Base-by-base conservation (phyloP, 495 filamentous ascomycete genomes). In the Penicillium crystallinum region DNA sequence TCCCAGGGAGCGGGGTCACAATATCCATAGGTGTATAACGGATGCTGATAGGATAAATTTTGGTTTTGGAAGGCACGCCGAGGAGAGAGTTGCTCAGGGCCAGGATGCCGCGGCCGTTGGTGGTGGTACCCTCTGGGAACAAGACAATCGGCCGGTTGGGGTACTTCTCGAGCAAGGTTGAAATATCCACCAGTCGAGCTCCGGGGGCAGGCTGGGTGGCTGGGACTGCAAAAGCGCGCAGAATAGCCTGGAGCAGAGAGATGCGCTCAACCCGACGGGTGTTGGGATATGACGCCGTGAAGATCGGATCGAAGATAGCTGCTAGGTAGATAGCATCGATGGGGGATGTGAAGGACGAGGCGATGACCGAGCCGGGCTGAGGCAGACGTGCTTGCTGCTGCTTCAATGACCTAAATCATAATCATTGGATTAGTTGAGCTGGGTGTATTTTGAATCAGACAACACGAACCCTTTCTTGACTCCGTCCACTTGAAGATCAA, bases 301-400 rank as follows among this genome's bases (percentile, higher is more conserved):
- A 97, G 66, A 99, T 77, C 17, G 91, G 91, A 68, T 95, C 89
- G 73, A 97, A 98, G 60, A 98, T 90, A 27, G 90, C 90, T 39
- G 92, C 90, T n/a, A 99, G 83, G 67, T 97, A 97, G 30, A 99
- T 72, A 4, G 89, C 86, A 65, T 99, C 93, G 63, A 99, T 81
- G 2, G 93, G 93, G 0, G 87, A 92, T 25, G 90, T 97, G 63
- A 88, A 91, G 42, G 89, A 91, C 41, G 86, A 87, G 36, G 91
- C 91, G 58, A 99, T 95, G 50, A 99, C 73, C 25, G 82, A 83
- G 2, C 82, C 78, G 6, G 85, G 81, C 46, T 83, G 81, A 0
- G 93, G 95, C 1, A 97, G 80, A 14, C 87, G 78, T 31, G 78
- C 68, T 48, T 86, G 76, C 64, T 88, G 82, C 55, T 79, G 73